These are phyloP conservation scores for Thalassiosira delicatula DNA, from an alignment of 352 stramenopile species.

Conservation along the genomic window DNA sequence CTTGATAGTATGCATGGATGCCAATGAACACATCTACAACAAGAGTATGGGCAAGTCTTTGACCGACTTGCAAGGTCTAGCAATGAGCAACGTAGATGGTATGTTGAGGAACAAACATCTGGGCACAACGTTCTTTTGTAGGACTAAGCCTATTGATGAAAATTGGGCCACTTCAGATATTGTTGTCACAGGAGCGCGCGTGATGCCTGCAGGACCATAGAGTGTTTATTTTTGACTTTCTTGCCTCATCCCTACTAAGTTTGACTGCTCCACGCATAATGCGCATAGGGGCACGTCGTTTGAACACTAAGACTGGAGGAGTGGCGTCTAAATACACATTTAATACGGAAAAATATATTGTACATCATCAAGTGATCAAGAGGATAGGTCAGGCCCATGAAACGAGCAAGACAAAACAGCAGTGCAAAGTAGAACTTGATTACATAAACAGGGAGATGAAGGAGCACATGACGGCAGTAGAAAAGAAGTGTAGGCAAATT, in stretches of 20 bases:
- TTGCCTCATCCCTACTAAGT: conserved; percentile 12
- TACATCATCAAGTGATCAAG: conserved; percentile 21
- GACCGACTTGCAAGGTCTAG: background rate
- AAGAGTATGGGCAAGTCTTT: conserved; percentile 25
- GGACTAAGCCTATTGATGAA: conserved; percentile 37
- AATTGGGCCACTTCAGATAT: conserved; percentile 38
- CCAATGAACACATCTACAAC: conserved; percentile 41
- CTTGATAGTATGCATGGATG: conserved; percentile 38
- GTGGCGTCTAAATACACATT: background rate
- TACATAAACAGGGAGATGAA: conserved; percentile 18
- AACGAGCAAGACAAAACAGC: background rate
- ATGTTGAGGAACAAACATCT: conserved; percentile 10
- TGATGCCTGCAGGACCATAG: conserved; percentile 40
- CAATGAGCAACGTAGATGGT: conserved; percentile 11
- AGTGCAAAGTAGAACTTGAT: background rate
- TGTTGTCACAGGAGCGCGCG: conserved; percentile 5
- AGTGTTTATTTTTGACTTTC: conserved; percentile 39
- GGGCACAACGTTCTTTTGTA: conserved; percentile 40
- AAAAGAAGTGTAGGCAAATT: conserved; percentile 41
- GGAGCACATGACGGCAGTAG: conserved; percentile 24
- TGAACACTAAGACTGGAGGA: background rate
- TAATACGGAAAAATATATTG: conserved; percentile 12
- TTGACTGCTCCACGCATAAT: conserved; percentile 6
- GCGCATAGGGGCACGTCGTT: background rate
- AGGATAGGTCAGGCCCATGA: background rate